These are phyloP conservation scores for Calophaca sinica DNA, from an alignment of 306 rosid species.

Conservation along the genomic window DNA sequence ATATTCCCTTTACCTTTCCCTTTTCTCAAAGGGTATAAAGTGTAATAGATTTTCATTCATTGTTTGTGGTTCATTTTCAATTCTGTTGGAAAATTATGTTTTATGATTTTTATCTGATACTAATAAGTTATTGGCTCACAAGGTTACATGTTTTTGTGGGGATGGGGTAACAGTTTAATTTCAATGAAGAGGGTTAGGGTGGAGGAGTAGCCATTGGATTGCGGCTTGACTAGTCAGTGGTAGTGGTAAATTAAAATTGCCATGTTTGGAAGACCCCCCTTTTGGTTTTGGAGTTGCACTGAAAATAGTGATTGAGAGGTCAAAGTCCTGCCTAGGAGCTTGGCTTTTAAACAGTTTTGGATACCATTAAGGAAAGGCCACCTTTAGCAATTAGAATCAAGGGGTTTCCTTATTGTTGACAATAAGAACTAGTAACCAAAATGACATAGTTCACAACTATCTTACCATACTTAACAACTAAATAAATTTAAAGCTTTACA, in stretches of 20 bases:
- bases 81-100: slow-evolving; percentile 30
- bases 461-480: slow-evolving; percentile 35
- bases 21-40: slow-evolving; percentile 48
- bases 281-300: too few relatives aligned
- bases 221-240: not conserved
- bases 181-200: not conserved
- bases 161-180: slow-evolving; percentile 5
- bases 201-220: slow-evolving; percentile 39
- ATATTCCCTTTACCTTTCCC: slow-evolving; percentile 54
- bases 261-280: too few relatives aligned
- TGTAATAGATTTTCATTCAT: slow-evolving; percentile 51
- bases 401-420: slow-evolving; percentile 43
- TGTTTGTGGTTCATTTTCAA: slow-evolving; percentile 36
- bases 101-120: not conserved
- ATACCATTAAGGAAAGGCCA: too few relatives aligned
- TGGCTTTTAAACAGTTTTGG: too few relatives aligned
- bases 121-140: slow-evolving; percentile 13
- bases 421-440: slow-evolving; percentile 27
- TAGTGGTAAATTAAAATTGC: too few relatives aligned
- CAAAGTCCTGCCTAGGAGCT: too few relatives aligned
- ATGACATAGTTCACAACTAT: slow-evolving; percentile 29
- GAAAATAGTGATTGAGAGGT: too few relatives aligned
- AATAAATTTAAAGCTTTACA: not conserved
- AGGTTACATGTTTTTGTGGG: slow-evolving; percentile 33
- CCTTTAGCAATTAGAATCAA: not conserved